A percentile compares a stretch with the other conserved stretches of the same genome.
These are phyloP conservation scores for Xylaria sp. DNA, from an alignment of 2,329 filamentous ascomycete genomes.

Conservation along the genomic window DNA sequence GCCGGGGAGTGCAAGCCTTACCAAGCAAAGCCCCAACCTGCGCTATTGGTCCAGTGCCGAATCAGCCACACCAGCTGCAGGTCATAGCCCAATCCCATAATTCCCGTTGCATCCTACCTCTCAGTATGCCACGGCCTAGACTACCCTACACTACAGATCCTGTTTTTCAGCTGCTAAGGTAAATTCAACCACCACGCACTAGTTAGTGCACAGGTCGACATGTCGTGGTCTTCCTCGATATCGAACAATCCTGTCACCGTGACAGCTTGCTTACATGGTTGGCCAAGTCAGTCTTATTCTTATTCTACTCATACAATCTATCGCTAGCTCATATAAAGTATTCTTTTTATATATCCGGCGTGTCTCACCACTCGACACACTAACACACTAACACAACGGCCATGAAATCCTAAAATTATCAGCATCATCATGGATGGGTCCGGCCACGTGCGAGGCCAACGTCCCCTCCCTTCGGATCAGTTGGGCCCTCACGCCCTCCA, in stretches of 20 bases:
- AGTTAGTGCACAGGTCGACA: too few relatives aligned
- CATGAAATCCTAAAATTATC: not conserved
- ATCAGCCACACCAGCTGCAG: constrained; percentile 30
- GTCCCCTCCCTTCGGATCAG: not conserved
- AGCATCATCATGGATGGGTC: not conserved
- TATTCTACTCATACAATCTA: constrained; percentile 9
- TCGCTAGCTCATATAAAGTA: constrained; percentile 4
- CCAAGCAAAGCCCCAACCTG: constrained; percentile 8
- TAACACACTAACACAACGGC: too few relatives aligned
- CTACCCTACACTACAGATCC: not conserved
- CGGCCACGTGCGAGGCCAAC: not conserved
- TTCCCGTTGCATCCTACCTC: not conserved
- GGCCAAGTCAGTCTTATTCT: not conserved
- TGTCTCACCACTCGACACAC: not conserved
- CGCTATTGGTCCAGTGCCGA: constrained; percentile 31
- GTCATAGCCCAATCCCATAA: not conserved
- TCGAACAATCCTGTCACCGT: not conserved
- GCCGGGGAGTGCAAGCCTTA: constrained; percentile 30
- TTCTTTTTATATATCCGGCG: constrained; percentile 14
- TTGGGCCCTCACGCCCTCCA: not conserved
- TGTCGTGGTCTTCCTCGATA: too few relatives aligned
- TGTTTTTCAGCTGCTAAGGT: constrained; percentile 14
- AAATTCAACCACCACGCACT: constrained; percentile 6
- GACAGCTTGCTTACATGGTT: not conserved
- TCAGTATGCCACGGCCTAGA: too few relatives aligned